Evolutionary conservation across 108 stramenopile species (phyloP).

Genomic region (Cyclostephanos tholiformis): DNA sequence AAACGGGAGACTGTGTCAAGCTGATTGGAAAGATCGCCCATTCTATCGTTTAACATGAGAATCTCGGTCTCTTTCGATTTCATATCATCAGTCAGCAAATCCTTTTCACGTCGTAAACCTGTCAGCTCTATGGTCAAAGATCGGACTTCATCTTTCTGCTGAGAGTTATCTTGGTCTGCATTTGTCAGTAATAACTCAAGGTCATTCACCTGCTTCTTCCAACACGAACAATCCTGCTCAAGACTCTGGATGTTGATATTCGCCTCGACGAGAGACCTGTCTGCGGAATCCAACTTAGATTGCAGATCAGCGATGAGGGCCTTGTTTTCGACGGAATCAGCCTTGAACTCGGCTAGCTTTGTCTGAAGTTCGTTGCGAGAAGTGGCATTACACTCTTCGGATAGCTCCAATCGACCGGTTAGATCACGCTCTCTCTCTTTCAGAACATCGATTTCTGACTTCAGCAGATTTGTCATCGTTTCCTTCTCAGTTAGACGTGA

Average conservation of each 20-base stretch:
- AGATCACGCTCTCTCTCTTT: background rate
- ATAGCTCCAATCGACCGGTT: no score
- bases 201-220: slow-evolving; percentile 13
- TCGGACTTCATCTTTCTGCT: background rate
- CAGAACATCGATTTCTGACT: slow-evolving; percentile 1
- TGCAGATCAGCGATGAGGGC: slow-evolving; percentile 14
- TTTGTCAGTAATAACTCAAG: slow-evolving; percentile 1
- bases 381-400: background rate
- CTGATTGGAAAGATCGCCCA: no score
- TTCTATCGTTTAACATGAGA: no score
- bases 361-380: no score
- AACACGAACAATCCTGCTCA: slow-evolving; percentile 15
- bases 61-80: no score
- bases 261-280: slow-evolving; percentile 20
- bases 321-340: slow-evolving; percentile 14
- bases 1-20: no score
- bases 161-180: background rate
- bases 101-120: background rate
- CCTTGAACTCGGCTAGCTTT: background rate
- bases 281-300: slow-evolving; percentile 34
- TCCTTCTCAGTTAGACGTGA: background rate
- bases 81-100: background rate
- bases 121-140: background rate
- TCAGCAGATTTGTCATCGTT: background rate
- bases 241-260: slow-evolving; percentile 23